Base-by-base conservation (phyloP, 139 green algal genomes). In the Chlorella sp. region DNA sequence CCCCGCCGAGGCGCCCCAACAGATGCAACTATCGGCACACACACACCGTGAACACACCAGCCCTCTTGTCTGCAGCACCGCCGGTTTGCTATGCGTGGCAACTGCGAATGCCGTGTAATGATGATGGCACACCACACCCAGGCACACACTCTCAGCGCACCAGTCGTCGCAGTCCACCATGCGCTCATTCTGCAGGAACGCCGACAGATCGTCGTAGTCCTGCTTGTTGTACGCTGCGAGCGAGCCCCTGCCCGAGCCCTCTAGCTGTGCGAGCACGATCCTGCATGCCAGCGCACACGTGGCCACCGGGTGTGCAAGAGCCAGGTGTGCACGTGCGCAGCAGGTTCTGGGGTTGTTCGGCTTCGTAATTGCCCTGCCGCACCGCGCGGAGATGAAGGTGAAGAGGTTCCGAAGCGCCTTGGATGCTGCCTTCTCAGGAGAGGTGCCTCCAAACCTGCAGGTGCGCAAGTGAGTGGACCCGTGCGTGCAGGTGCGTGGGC, bases 301-400 rank as follows among this genome's bases (percentile, higher is more conserved):
- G 17, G 62, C 30, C 59, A 65, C 17, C 59, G 59, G 59, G 10
- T 31, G 6, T 29, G 59, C 59, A 29, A 14, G 17, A 33, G n/a
- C 59, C 23, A 65, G 24, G 14, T 33, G 59, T 10, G 26, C 24
- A n/a, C n/a, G n/a, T n/a, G n/a, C n/a, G n/a, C n/a, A n/a, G n/a
- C n/a, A n/a, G n/a, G n/a, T n/a, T n/a, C n/a, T n/a, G n/a, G n/a
- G n/a, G n/a, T n/a, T n/a, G n/a, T n/a, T n/a, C n/a, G n/a, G n/a
- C n/a, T n/a, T n/a, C n/a, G n/a, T n/a, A n/a, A n/a, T n/a, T n/a
- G n/a, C n/a, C n/a, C 59, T 35, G 32, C 36, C 82, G 72, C 33
- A 89, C 88, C 82, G 89, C 32, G 65, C 81, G 0, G 89, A 85
- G 0, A 88, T 72, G 74, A 96, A 94, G 0, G 91, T 96, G 35